Evolutionary conservation across 768 basidiomycete species (phyloP), one percentile per base, ranked within the genome.

Genomic region (Pleurotus cornucopiae): DNA sequence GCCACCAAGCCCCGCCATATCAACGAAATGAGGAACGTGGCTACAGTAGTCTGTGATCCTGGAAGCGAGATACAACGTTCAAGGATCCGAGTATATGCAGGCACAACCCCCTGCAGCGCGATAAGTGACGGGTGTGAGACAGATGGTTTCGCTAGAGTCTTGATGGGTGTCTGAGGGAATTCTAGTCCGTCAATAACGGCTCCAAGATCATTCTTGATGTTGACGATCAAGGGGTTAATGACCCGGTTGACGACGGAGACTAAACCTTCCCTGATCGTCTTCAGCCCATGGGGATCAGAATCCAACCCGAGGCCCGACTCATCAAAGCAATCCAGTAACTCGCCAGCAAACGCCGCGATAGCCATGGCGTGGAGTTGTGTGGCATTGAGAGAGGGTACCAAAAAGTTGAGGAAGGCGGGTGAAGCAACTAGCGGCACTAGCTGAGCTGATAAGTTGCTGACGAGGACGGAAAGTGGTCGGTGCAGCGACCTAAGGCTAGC

Each of bases 1-100:
- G 88, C 86, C 23, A 91, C 82, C 51, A 91, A 74, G 6, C 80
- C 83, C 18, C 81, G 84, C 90, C 91, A 93, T 2, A 89, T 70
- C 1, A 89, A 67, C 14, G 83, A 84, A 62, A 91, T 90, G 59
- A 89, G 76, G 60, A 91, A 78, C 2, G 85, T 81, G 0, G 88
- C 88, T 13, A 91, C 75, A 1, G 77, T 70, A 13, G 81, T 71
- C 61, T 93, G 86, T 0, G 86, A 77, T 6, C 77, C 65, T 11
- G 75, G 68, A 11, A 80, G 77, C 4, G 75, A 67, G 6, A 83
- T 82, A 66, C 83, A 86, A 11, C 82, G 79, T 12, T 70, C 66
- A 34, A 91, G 71, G 37, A 79, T 78, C 40, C 79, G 79, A 4
- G 79, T 72, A 62, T 91, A 87, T 3, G 84, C 61, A 2, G 89